Evolutionary conservation across 192 early-diverging fungal species (phyloP).

Genomic region (Mortierella alpina): DNA sequence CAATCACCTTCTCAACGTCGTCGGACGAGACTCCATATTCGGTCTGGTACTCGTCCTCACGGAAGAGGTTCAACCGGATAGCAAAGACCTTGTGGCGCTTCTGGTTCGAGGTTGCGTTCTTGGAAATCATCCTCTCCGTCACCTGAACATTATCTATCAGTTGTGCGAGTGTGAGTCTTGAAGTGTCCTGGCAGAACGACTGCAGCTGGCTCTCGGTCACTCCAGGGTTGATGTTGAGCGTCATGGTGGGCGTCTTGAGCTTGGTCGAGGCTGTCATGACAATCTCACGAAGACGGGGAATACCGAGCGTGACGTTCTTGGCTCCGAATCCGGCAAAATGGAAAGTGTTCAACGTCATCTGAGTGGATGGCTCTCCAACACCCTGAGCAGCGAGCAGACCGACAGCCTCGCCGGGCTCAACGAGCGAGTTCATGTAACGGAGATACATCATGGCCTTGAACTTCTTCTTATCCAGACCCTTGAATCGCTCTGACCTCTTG

Average conservation of each 20-base stretch:
- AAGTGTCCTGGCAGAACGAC: conserved; percentile 77
- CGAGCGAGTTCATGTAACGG: conserved; percentile 93
- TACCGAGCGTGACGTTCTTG: conserved; percentile 99
- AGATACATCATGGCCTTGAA: conserved; percentile 95
- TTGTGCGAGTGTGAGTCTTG: conserved; percentile 81
- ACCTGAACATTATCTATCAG: conserved; percentile 90
- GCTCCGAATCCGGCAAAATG: conserved; percentile 96
- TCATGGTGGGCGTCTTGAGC: conserved; percentile 95
- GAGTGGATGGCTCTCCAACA: conserved; percentile 99
- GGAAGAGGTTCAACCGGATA: conserved; percentile 89
- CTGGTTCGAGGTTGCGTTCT: conserved; percentile 54
- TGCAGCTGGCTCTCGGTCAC: conserved; percentile 73
- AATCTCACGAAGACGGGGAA: conserved; percentile 99
- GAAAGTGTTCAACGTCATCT: conserved; percentile 99
- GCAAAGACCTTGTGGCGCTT: conserved; percentile 81
- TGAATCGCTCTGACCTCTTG: conserved; percentile 69
- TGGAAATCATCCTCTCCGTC: conserved; percentile 75
- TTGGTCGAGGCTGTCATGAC: conserved; percentile 96
- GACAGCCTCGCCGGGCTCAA: conserved; percentile 98
- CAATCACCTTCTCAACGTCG: conserved; percentile 81
- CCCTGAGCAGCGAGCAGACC: conserved; percentile 97
- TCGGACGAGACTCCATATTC: conserved; percentile 78
- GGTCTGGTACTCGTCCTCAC: conserved; percentile 75
- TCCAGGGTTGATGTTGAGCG: conserved; percentile 77
- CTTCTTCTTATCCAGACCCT: conserved; percentile 67